Percentiles rank a stretch among this genome's conserved stretches.
phyloP scores from a whole-genome alignment of 768 basidiomycete genomes.

The Boletus vinaceobasis region DNA sequence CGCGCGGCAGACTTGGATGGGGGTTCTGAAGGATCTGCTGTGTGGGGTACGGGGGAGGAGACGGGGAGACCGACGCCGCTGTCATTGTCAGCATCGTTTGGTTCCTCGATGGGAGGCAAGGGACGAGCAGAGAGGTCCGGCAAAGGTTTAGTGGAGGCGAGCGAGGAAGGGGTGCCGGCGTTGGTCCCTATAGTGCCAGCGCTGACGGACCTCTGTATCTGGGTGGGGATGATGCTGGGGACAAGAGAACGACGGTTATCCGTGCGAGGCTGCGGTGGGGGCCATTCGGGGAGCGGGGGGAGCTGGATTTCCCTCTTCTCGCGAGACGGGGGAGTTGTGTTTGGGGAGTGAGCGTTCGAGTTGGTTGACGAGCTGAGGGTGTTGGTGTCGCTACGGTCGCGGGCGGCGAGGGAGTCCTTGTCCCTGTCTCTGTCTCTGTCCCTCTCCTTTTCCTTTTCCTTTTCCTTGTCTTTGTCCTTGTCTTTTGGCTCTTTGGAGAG shows the following conservation, averaged over 20 bases:
- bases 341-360: constrained; percentile 23
- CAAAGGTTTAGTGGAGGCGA: constrained; percentile 63
- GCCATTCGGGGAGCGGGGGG: constrained; percentile 68
- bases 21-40: constrained; percentile 20
- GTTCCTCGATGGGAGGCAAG: constrained; percentile 47
- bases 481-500: constrained; percentile 51
- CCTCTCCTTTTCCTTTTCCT: constrained; percentile 32
- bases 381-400: constrained; percentile 34
- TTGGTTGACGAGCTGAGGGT: constrained; percentile 28
- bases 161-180: constrained; percentile 42
- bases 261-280: constrained; percentile 39
- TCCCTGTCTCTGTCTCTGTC: constrained; percentile 27
- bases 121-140: constrained; percentile 58
- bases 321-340: constrained; percentile 35
- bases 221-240: constrained; percentile 13
- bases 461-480: constrained; percentile 54
- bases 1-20: constrained; percentile 32
- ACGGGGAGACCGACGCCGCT: constrained; percentile 36
- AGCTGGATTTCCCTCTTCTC: constrained; percentile 51
- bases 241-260: constrained; percentile 20
- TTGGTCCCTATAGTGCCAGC: constrained; percentile 33
- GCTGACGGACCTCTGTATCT: constrained; percentile 29
- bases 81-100: constrained; percentile 34
- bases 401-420: constrained; percentile 27
- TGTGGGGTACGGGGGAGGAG: constrained; percentile 29